Percentiles rank a stretch among this genome's conserved stretches.
These are phyloP conservation scores for Candolleomyces eurysporus DNA, from an alignment of 768 basidiomycete species.

Conservation along the genomic window DNA sequence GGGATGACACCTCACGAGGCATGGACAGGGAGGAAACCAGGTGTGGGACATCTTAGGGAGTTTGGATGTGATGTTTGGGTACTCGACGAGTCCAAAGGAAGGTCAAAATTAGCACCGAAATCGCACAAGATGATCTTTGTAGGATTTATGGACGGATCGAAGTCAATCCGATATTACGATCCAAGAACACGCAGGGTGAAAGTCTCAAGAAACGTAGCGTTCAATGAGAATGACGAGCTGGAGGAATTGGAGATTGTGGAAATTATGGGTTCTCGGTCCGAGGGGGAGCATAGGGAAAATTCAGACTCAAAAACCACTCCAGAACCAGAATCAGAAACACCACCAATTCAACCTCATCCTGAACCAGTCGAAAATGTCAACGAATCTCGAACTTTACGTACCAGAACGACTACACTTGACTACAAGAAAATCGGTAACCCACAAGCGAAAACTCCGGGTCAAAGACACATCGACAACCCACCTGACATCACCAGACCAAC, in stretches of 20 bases:
- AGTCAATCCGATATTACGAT: constrained; percentile 23
- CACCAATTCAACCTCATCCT: too few species aligned
- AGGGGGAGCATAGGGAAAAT: too few species aligned
- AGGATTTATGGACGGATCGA: constrained; percentile 19
- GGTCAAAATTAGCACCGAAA: constrained; percentile 10
- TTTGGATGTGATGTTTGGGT: constrained; percentile 25
- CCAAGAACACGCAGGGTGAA: constrained; percentile 14
- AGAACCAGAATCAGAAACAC: too few species aligned
- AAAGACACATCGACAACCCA: too few species aligned
- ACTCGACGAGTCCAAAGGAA: constrained; percentile 11
- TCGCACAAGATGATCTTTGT: constrained; percentile 12
- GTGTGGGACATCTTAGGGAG: constrained; percentile 20
- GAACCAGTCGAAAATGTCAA: too few species aligned
- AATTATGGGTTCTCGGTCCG: too few species aligned
- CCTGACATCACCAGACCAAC: too few species aligned
- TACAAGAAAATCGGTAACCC: too few species aligned
- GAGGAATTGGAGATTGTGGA: constrained; percentile 8
- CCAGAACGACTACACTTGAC: too few species aligned
- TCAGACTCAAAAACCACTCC: too few species aligned
- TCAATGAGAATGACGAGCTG: constrained; percentile 18
- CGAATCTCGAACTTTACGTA: too few species aligned
- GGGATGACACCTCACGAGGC: constrained; percentile 23
- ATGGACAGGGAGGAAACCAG: constrained; percentile 14
- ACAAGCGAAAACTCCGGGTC: too few species aligned
- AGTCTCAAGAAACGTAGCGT: constrained; percentile 23